These are phyloP conservation scores for Capsicum rhomboideum DNA, from an alignment of 257 asterid species.

Conservation along the genomic window DNA sequence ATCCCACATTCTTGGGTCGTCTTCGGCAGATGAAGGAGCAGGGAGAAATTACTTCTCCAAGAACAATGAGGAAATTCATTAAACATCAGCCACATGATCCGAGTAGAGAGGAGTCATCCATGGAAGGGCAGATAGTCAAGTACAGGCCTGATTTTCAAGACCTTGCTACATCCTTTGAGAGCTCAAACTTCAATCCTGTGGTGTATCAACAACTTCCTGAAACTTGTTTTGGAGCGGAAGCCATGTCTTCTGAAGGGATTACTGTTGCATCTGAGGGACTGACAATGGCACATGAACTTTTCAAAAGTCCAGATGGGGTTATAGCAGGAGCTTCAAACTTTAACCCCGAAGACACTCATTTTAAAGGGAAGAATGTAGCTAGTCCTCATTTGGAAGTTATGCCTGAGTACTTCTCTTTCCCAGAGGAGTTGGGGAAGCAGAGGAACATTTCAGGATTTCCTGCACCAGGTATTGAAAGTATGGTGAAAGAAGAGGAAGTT, in stretches of 20 bases:
- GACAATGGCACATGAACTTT: slow-evolving; percentile 18
- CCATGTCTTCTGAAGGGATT: slow-evolving; percentile 19
- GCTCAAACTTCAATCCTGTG: slow-evolving; percentile 11
- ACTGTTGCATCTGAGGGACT: slow-evolving; percentile 20
- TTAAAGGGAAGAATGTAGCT: slow-evolving; percentile 34
- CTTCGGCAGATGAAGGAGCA: slow-evolving; percentile 38
- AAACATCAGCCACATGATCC: slow-evolving; percentile 35
- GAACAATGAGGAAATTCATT: slow-evolving; percentile 37
- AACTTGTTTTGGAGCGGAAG: slow-evolving; percentile 14
- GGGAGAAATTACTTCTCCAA: slow-evolving; percentile 32
- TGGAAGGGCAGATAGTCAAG: slow-evolving; percentile 23
- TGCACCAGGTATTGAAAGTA: slow-evolving; percentile 22
- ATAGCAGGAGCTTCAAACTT: slow-evolving; percentile 7
- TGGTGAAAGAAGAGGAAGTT: slow-evolving; percentile 24
- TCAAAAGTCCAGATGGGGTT: slow-evolving; percentile 14
- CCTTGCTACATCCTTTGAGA: background rate
- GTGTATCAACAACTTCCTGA: slow-evolving; percentile 21
- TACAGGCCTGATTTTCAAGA: slow-evolving; percentile 17
- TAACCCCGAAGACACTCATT: background rate
- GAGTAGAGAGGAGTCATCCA: slow-evolving; percentile 14
- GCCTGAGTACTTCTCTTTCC: slow-evolving; percentile 32
- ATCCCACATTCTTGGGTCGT: slow-evolving; percentile 36
- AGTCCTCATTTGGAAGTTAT: slow-evolving; percentile 10
- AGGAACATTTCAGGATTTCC: slow-evolving; percentile 15
- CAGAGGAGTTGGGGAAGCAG: slow-evolving; percentile 31